phyloP scores from a whole-genome alignment of 78 protist genomes.

The Chrysochromulina tobinii region DNA sequence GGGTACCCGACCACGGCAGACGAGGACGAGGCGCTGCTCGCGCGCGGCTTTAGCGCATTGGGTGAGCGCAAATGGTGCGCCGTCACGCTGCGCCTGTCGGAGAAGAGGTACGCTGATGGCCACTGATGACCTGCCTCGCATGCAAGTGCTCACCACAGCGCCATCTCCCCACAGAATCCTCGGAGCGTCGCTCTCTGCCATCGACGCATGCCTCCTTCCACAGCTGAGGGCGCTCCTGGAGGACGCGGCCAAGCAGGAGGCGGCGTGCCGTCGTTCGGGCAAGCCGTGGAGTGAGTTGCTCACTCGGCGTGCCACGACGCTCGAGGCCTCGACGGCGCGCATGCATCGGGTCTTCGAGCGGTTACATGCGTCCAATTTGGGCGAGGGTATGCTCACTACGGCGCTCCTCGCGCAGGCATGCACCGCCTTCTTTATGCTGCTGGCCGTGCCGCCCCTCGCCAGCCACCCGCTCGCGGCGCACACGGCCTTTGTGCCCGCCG shows the following conservation, averaged over 20 bases:
- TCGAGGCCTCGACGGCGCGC: no score
- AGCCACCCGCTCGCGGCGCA: not conserved
- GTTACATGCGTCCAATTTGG: not conserved
- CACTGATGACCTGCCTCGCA: no score
- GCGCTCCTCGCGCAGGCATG: not conserved
- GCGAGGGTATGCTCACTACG: not conserved
- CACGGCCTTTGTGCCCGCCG: not conserved
- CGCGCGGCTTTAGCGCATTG: not conserved
- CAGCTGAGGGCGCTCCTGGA: no score
- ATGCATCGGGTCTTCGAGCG: no score
- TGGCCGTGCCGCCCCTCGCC: not conserved
- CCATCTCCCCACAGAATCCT: not conserved
- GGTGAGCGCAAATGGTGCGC: not conserved
- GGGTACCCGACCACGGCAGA: not conserved
- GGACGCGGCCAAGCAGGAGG: no score
- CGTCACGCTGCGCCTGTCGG: not conserved
- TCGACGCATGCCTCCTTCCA: not conserved
- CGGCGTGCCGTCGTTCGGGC: no score
- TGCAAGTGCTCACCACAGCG: no score
- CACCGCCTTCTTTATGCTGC: not conserved
- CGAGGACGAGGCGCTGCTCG: not conserved
- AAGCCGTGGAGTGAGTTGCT: no score
- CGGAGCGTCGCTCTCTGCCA: not conserved
- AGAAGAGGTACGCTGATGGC: not conserved
- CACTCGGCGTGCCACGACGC: no score